Conservation (phyloP, 305 asterid species). For the Fraxinus nigra region DNA sequence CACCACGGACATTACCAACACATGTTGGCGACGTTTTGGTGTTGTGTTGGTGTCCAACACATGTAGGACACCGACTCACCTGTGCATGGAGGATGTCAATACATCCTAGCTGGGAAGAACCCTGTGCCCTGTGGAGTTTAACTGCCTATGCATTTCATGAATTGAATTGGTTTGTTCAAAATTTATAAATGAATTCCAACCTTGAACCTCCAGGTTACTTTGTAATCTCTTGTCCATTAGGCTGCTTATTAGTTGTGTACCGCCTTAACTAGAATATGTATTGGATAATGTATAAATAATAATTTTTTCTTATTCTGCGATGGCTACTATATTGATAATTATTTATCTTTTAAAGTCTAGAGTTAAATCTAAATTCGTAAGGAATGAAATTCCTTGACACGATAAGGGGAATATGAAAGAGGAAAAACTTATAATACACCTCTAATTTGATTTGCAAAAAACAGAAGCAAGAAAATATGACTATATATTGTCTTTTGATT, state of each 20-base stretch:
- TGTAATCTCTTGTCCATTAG: background rate
- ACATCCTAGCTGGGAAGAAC: background rate
- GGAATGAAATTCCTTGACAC: background rate
- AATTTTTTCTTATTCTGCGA: background rate
- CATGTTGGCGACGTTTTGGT: background rate
- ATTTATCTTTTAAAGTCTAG: background rate
- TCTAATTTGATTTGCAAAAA: background rate
- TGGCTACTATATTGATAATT: background rate
- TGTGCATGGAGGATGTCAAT: background rate
- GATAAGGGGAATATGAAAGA: background rate
- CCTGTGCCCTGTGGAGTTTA: background rate
- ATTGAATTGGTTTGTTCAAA: background rate
- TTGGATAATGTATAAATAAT: background rate
- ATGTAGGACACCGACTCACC: background rate
- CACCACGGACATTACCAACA: background rate
- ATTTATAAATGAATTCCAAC: background rate
- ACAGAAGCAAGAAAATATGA: background rate
- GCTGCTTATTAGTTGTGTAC: background rate
- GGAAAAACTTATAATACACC: background rate
- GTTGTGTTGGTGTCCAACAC: background rate
- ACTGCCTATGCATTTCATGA: background rate
- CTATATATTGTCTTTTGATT: background rate
- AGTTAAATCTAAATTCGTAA: background rate
- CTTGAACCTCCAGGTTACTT: background rate
- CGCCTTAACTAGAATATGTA: background rate